These are phyloP conservation scores for Nannochloris sp. DNA, from an alignment of 139 green algal genomes.

Conservation along the genomic window DNA sequence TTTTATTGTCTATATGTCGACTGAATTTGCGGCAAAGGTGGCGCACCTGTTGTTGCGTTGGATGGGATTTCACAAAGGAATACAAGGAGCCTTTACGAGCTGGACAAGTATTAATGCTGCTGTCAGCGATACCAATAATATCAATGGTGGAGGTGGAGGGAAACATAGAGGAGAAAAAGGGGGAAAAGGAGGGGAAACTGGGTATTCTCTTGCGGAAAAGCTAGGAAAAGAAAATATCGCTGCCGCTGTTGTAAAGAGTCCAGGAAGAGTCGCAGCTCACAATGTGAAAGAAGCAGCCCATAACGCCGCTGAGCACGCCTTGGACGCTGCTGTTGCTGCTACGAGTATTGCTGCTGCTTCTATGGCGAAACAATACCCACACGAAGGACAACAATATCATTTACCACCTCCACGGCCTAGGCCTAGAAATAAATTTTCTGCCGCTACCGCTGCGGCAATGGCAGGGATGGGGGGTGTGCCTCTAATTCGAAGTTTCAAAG, in stretches of 20 bases:
- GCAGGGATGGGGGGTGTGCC: not conserved
- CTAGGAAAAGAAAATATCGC: not conserved
- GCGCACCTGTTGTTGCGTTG: constrained; percentile 6
- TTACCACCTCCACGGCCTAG: not conserved
- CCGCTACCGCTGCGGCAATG: too few relatives aligned
- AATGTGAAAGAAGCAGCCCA: not conserved
- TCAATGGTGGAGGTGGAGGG: too few relatives aligned
- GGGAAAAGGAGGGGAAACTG: too few relatives aligned
- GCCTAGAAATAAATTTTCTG: too few relatives aligned
- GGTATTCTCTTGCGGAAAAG: too few relatives aligned
- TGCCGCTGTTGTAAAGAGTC: not conserved
- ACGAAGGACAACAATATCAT: constrained; percentile 11
- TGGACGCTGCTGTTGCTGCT: constrained; percentile 9
- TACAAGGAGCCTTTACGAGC: constrained; percentile 20
- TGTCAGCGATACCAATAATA: too few relatives aligned
- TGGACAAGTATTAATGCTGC: constrained; percentile 13
- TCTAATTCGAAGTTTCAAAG: not conserved
- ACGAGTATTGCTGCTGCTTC: constrained; percentile 1
- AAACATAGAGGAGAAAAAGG: too few relatives aligned
- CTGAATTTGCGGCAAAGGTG: constrained; percentile 6
- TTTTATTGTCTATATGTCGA: constrained; percentile 27
- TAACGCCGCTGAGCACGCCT: constrained; percentile 10
- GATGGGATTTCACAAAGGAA: constrained; percentile 15
- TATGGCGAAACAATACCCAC: constrained; percentile 13
- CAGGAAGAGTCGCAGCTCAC: constrained; percentile 1